Conservation (phyloP, 179 eudicot species). For the Drosera spatulata region DNA sequence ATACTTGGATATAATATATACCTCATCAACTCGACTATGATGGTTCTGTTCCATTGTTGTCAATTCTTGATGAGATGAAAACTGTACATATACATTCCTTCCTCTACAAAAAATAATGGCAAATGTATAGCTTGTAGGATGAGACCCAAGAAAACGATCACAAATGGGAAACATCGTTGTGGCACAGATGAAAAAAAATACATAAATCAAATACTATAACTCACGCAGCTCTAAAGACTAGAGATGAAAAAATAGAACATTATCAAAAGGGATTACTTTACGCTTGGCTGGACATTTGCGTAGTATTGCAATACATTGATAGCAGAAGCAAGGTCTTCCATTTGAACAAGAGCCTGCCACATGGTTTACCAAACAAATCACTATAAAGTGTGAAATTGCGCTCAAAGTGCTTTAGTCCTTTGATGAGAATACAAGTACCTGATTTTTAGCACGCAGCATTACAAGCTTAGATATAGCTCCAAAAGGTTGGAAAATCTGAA, state of each 20-base stretch:
- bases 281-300: constrained; percentile 66
- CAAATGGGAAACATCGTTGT: too few relatives aligned
- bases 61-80: too few relatives aligned
- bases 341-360: constrained; percentile 85
- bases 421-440: constrained; percentile 28
- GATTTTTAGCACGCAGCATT: constrained; percentile 94
- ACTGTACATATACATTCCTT: too few relatives aligned
- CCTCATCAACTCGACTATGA: too few relatives aligned
- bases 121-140: too few relatives aligned
- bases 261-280: constrained; percentile 34
- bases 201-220: neutral
- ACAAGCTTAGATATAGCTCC: constrained; percentile 82
- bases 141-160: too few relatives aligned
- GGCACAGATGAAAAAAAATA: too few relatives aligned
- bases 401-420: neutral
- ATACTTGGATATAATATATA: too few relatives aligned
- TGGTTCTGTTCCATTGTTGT: too few relatives aligned
- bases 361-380: neutral
- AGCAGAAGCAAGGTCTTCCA: constrained; percentile 89
- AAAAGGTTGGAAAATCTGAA: constrained; percentile 87
- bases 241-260: too few relatives aligned
- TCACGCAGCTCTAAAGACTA: too few relatives aligned
- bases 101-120: too few relatives aligned
- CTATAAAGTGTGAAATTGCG: neutral
- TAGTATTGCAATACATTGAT: constrained; percentile 66